phyloP scores from a whole-genome alignment of 1,284 basidiomycete genomes.

The Vanrija humicola region DNA sequence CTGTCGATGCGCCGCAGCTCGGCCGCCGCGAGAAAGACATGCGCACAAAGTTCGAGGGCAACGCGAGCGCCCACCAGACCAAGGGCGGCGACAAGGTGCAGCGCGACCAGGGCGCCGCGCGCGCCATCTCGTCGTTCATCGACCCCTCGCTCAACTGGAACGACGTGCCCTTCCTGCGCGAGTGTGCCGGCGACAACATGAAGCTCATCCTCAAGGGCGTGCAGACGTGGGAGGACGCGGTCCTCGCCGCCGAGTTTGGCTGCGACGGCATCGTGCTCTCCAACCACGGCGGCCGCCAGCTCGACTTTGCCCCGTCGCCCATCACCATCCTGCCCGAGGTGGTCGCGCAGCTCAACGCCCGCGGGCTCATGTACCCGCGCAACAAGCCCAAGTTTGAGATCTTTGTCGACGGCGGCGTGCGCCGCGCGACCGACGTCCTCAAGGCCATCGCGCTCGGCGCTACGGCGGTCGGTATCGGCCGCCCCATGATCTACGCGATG shows the following conservation, averaged over 20 bases:
- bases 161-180: conserved; percentile 82
- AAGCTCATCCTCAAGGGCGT: conserved; percentile 90
- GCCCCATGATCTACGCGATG: conserved; percentile 86
- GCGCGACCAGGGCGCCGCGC: conserved; percentile 82
- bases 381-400: conserved; percentile 65
- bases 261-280: conserved; percentile 74
- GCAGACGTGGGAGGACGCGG: conserved; percentile 89
- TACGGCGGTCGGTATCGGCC: conserved; percentile 65
- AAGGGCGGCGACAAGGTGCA: conserved; percentile 60
- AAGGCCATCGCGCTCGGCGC: conserved; percentile 91
- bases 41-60: conserved; percentile 90
- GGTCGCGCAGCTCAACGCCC: conserved; percentile 65
- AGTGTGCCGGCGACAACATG: conserved; percentile 72
- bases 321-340: conserved; percentile 88
- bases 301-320: conserved; percentile 86
- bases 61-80: conserved; percentile 64
- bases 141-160: conserved; percentile 84
- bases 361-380: conserved; percentile 53
- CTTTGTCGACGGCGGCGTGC: conserved; percentile 87
- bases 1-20: conserved; percentile 88
- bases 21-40: conserved; percentile 92
- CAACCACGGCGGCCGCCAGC: conserved; percentile 64
- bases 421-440: conserved; percentile 84
- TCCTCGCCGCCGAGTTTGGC: conserved; percentile 79
- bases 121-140: conserved; percentile 94